Evolutionary conservation across 352 stramenopile species (phyloP).

Genomic region (Phytophthora pinifolia): DNA sequence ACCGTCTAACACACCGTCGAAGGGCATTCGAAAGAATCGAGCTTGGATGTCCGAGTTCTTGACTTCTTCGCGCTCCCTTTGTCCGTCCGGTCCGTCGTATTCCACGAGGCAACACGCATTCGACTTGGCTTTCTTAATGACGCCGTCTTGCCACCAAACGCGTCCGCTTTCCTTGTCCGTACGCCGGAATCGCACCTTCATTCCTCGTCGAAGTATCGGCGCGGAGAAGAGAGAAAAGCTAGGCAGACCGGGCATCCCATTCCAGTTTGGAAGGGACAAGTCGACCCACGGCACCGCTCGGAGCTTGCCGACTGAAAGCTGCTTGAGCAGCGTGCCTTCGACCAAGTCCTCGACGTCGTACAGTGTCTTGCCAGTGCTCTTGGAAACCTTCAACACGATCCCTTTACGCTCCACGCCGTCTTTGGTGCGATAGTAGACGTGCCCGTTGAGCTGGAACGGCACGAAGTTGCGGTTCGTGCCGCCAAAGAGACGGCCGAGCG

Average conservation of each 20-base stretch:
- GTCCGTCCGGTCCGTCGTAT: constrained; percentile 32
- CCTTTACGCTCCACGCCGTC: constrained; percentile 51
- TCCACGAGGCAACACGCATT: constrained; percentile 51
- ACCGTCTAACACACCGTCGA: constrained; percentile 33
- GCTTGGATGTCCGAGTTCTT: constrained; percentile 55
- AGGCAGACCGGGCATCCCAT: constrained; percentile 21
- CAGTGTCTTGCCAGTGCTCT: constrained; percentile 25
- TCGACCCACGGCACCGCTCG: constrained; percentile 56
- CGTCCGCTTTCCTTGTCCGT: constrained; percentile 25
- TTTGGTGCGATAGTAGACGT: constrained; percentile 55
- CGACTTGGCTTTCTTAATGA: constrained; percentile 51
- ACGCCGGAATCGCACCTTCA: constrained; percentile 54
- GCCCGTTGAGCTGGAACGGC: constrained; percentile 41
- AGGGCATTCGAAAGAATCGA: constrained; percentile 40
- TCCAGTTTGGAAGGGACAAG: constrained; percentile 40
- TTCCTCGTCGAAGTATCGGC: constrained; percentile 43
- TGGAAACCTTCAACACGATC: constrained; percentile 56
- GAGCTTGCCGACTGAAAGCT: constrained; percentile 38
- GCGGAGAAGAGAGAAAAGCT: constrained; percentile 29
- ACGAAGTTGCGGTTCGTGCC: constrained; percentile 20
- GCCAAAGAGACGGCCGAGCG: constrained; percentile 40
- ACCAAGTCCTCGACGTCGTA: constrained; percentile 62
- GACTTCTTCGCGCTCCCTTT: constrained; percentile 42
- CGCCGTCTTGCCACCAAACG: constrained; percentile 41
- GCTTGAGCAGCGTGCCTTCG: constrained; percentile 46